A percentile compares a stretch with the other conserved stretches of the same genome.
These are phyloP conservation scores for Mucor piriformis DNA, from an alignment of 371 early-diverging fungal genomes.

Conservation along the genomic window DNA sequence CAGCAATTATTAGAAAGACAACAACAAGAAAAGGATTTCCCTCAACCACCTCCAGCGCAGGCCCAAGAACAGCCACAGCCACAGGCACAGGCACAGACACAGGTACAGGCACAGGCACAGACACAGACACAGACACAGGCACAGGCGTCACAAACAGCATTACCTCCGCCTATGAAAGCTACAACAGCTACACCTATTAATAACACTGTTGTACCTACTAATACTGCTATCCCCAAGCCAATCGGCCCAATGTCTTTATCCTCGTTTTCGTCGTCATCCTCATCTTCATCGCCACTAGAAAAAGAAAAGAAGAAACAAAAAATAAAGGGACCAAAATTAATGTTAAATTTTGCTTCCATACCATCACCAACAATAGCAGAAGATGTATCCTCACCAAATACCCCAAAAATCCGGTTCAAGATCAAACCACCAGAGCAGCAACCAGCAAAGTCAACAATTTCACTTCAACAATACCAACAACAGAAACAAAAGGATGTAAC, in stretches of 20 bases:
- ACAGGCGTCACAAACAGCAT: too few relatives aligned
- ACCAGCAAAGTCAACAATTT: background rate
- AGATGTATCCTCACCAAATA: conserved; percentile 27
- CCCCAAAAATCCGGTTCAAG: conserved; percentile 52
- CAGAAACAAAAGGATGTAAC: background rate
- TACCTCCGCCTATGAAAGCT: conserved; percentile 8
- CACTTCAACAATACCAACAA: background rate
- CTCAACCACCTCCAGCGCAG: background rate
- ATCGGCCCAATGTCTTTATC: conserved; percentile 13
- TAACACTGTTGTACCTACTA: background rate
- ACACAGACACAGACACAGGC: background rate
- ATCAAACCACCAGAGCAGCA: conserved; percentile 41
- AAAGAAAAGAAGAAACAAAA: conserved; percentile 34
- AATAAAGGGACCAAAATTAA: conserved; percentile 28
- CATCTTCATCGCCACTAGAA: background rate
- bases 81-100: background rate
- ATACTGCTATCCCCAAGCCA: background rate
- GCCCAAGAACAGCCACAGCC: background rate
- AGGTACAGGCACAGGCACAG: too few relatives aligned
- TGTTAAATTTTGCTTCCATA: conserved; percentile 28
- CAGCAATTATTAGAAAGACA: conserved; percentile 16
- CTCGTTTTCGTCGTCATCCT: conserved; percentile 7
- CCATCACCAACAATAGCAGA: conserved; percentile 1
- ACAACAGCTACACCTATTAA: conserved; percentile 1
- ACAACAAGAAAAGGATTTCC: background rate